Conservation (phyloP, 1,139 yeast genomes). For the Blastobotrys petasosporus region DNA sequence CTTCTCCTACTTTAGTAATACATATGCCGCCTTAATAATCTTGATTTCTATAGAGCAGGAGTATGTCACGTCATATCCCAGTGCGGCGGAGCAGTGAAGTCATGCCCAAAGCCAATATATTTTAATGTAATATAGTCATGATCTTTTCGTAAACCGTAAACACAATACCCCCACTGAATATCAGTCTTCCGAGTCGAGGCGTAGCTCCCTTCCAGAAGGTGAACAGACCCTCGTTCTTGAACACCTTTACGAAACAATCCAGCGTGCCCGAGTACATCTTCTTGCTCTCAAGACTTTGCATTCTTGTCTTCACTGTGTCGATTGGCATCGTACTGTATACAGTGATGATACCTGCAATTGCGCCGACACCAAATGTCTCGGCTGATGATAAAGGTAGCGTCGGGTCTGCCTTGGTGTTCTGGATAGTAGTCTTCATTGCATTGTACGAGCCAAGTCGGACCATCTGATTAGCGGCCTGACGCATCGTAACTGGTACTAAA, state of each 20-base stretch:
- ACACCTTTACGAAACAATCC: conserved; percentile 74
- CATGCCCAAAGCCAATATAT: not conserved
- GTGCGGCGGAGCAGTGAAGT: not conserved
- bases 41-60: too few species aligned
- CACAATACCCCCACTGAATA: conserved; percentile 92
- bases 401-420: conserved; percentile 49
- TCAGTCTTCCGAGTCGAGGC: conserved; percentile 86
- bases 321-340: conserved; percentile 97
- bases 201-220: conserved; percentile 99
- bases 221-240: conserved; percentile 81
- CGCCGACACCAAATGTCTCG: conserved; percentile 83
- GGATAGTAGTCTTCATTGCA: conserved; percentile 75
- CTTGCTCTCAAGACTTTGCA: conserved; percentile 88
- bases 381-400: conserved; percentile 66
- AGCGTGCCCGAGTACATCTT: conserved; percentile 65
- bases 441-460: conserved; percentile 92
- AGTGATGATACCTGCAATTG: conserved; percentile 87
- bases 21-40: too few species aligned
- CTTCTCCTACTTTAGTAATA: too few species aligned
- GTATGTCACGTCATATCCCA: too few species aligned
- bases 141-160: conserved; percentile 92
- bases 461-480: conserved; percentile 95
- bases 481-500: conserved; percentile 81
- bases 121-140: conserved; percentile 46
- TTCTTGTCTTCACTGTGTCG: conserved; percentile 94